These are phyloP conservation scores for Platanus orientalis DNA, from an alignment of 164 flowering plant genomes.

Conservation along the genomic window DNA sequence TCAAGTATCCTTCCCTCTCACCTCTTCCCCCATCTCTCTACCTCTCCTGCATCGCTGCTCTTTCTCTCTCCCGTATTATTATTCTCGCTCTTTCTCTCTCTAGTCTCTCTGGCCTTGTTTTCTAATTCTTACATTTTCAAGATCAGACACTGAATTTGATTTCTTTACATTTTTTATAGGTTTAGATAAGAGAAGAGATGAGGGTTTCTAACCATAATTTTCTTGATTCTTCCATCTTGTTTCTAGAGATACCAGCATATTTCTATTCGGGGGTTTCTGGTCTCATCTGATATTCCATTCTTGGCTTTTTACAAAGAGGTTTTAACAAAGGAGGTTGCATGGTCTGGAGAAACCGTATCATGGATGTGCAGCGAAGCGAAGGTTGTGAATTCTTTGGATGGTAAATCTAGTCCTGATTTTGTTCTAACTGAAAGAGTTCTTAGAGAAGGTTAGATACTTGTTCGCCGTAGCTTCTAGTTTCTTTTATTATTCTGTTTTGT, in stretches of 20 bases:
- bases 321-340: slow-evolving; percentile 19
- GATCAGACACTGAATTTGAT: background rate
- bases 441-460: slow-evolving; percentile 16
- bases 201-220: slow-evolving; percentile 5
- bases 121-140: background rate
- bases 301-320: slow-evolving; percentile 13
- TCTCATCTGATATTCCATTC: slow-evolving; percentile 9
- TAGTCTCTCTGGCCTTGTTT: background rate
- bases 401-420: slow-evolving; percentile 6
- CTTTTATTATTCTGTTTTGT: background rate
- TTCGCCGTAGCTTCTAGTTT: background rate
- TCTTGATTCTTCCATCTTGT: slow-evolving; percentile 12
- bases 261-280: slow-evolving; percentile 15
- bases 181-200: background rate
- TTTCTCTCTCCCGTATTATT: too few relatives aligned
- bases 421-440: slow-evolving; percentile 1
- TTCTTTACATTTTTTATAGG: background rate
- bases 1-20: too few relatives aligned
- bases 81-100: background rate
- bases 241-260: background rate
- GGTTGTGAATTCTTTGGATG: slow-evolving; percentile 10
- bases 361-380: slow-evolving; percentile 7
- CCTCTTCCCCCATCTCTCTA: too few relatives aligned
- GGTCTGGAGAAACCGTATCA: background rate
- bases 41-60: too few relatives aligned